These are phyloP conservation scores for Zangia roseola DNA, from an alignment of 768 basidiomycete species.

Conservation along the genomic window DNA sequence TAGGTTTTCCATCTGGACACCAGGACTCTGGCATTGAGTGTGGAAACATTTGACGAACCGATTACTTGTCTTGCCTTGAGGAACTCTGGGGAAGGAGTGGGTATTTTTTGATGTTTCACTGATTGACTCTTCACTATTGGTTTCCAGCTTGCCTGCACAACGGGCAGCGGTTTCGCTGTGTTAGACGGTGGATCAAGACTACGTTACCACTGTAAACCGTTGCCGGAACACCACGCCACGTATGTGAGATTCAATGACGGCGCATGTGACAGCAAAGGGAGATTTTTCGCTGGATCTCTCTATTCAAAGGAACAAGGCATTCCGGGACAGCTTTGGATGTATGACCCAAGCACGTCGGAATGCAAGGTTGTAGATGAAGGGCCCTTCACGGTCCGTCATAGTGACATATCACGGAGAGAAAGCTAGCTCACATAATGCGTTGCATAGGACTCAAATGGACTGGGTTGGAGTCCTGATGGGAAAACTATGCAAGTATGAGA, in stretches of 20 bases:
- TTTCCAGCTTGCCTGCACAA: constrained; percentile 19
- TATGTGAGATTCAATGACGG: constrained; percentile 70
- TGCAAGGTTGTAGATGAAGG: constrained; percentile 57
- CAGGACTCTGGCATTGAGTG: constrained; percentile 36
- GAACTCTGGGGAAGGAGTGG: constrained; percentile 30
- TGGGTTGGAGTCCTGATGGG: constrained; percentile 21
- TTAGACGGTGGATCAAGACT: constrained; percentile 34
- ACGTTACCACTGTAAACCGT: constrained; percentile 51
- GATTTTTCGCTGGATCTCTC: constrained; percentile 67
- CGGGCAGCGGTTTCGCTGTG: constrained; percentile 22
- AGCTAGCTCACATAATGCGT: neutral
- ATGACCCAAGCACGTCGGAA: constrained; percentile 48
- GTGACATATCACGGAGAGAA: constrained; percentile 3
- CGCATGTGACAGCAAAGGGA: constrained; percentile 60
- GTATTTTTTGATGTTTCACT: neutral
- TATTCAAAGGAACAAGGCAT: constrained; percentile 47
- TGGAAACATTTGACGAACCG: constrained; percentile 53
- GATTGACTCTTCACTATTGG: neutral
- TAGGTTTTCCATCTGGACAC: constrained; percentile 40
- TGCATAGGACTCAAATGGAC: constrained; percentile 19
- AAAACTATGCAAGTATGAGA: constrained; percentile 19
- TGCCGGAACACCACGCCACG: constrained; percentile 40
- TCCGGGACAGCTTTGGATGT: constrained; percentile 57
- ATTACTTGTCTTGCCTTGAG: constrained; percentile 60
- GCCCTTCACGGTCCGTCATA: constrained; percentile 56